A percentile compares a stretch with the other conserved stretches of the same genome.
Conservation (phyloP, 2,329 filamentous ascomycete species). For the Parastagonospora avenae region DNA sequence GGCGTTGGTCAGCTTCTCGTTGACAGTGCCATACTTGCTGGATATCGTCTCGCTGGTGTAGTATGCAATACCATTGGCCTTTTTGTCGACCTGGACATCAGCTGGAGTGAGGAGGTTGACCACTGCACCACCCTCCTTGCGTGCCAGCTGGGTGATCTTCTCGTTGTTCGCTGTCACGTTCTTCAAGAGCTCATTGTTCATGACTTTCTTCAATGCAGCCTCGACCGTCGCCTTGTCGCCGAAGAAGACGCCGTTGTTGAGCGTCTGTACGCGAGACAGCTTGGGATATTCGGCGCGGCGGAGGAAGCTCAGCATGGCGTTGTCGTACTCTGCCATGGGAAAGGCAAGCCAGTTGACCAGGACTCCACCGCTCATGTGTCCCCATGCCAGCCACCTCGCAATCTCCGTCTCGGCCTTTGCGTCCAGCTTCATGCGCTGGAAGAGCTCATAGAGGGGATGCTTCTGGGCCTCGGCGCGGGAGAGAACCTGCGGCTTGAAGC, state of each 20-base stretch:
- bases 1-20: conserved; percentile 62
- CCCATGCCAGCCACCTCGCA: conserved; percentile 90
- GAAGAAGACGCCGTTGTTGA: conserved; percentile 74
- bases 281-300: conserved; percentile 75
- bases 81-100: conserved; percentile 68
- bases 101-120: conserved; percentile 59
- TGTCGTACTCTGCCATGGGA: conserved; percentile 80
- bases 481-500: conserved; percentile 84
- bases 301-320: conserved; percentile 72
- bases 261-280: conserved; percentile 73
- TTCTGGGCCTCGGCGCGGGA: conserved; percentile 79
- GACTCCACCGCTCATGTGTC: conserved; percentile 83
- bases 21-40: conserved; percentile 68
- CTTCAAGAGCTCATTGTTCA: conserved; percentile 60
- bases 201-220: conserved; percentile 48
- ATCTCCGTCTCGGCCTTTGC: conserved; percentile 60
- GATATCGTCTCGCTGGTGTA: conserved; percentile 71
- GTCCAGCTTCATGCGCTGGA: conserved; percentile 59
- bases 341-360: conserved; percentile 79
- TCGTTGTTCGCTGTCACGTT: conserved; percentile 62
- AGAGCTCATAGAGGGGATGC: conserved; percentile 76
- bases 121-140: conserved; percentile 62
- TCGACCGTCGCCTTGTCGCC: conserved; percentile 64
- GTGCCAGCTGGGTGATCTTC: conserved; percentile 62
- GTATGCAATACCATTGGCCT: conserved; percentile 73